Evolutionary conservation across 164 flowering plant species (phyloP), one percentile per base, ranked within the genome.

Genomic region (Umbilicus rupestris): DNA sequence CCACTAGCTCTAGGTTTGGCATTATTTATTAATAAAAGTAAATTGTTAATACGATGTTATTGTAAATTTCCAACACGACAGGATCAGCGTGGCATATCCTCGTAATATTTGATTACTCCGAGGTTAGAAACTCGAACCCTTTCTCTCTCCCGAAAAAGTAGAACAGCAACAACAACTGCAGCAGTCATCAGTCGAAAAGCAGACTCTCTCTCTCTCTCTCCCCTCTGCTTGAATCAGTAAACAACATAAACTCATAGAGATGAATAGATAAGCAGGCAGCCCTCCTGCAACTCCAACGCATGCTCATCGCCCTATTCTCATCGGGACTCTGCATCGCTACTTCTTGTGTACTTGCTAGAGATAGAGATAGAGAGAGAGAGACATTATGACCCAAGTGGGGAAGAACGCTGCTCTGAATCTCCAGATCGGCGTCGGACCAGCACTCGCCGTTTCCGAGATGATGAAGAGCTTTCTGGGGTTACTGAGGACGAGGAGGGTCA

Each of bases 401-500:
- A 50, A 20, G 8, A 50, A 20, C 28, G 22, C 29, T 9, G 15
- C 19, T 16, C 5, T 47, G 24, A 30, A 55, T 1, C 22, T 55
- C 2, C 60, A 55, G 6, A 55, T n/a, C 29, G 60, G 33, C 29
- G 24, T 46, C n/a, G n/a, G n/a, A 4, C 14, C 49, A 16, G 6
- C 29, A 5, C 5, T n/a, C n/a, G n/a, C n/a, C n/a, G n/a, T n/a
- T n/a, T n/a, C 28, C 14, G 29, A 50, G 14, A 50, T 28, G 60
- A 26, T 55, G 60, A 55, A 55, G 33, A 55, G 29, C 37, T 35
- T 35, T 35, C 37, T 35, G 7, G 37, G 6, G 9, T 14, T 55
- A 1, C 12, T 28, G 4, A 7, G 33, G 6, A 79, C 89, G 24
- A 77, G 80, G 63, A 78, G 79, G 66, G 79, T 84, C 30, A 68